Evolutionary conservation across 768 basidiomycete species (phyloP).

Genomic region (Porphyrellus cyaneotinctus): DNA sequence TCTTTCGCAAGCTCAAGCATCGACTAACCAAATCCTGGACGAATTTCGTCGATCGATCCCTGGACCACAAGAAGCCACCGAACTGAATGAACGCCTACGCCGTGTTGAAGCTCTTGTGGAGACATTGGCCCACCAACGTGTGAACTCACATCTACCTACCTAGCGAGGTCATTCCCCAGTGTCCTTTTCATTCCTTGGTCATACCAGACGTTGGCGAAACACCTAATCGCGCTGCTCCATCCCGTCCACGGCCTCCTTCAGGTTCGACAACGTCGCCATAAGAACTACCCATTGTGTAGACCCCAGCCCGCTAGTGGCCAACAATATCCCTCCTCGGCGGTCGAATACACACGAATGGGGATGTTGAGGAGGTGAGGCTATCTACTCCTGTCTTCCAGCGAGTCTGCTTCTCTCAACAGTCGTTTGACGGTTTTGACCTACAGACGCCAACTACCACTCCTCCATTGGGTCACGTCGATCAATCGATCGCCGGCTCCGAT

Average conservation of each 20-base stretch:
- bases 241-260: not conserved
- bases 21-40: conserved; percentile 55
- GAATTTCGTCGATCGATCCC: conserved; percentile 48
- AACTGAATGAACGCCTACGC: conserved; percentile 26
- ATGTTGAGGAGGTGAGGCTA: not conserved
- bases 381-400: not conserved
- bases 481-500: not conserved
- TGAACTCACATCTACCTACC: not conserved
- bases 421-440: not conserved
- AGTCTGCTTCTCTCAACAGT: not conserved
- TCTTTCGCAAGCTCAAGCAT: conserved; percentile 55
- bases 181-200: not conserved
- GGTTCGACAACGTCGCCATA: not conserved
- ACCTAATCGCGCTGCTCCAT: not conserved
- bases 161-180: not conserved
- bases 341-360: not conserved
- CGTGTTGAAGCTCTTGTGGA: conserved; percentile 12
- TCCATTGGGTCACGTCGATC: not conserved
- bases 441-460: not conserved
- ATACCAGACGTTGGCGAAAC: not conserved
- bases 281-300: not conserved
- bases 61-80: conserved; percentile 35
- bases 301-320: not conserved
- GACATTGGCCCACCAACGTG: conserved; percentile 6
- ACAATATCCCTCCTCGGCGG: not conserved